phyloP scores from a whole-genome alignment of 2,329 filamentous ascomycete species.

The Volutella citrinella region DNA sequence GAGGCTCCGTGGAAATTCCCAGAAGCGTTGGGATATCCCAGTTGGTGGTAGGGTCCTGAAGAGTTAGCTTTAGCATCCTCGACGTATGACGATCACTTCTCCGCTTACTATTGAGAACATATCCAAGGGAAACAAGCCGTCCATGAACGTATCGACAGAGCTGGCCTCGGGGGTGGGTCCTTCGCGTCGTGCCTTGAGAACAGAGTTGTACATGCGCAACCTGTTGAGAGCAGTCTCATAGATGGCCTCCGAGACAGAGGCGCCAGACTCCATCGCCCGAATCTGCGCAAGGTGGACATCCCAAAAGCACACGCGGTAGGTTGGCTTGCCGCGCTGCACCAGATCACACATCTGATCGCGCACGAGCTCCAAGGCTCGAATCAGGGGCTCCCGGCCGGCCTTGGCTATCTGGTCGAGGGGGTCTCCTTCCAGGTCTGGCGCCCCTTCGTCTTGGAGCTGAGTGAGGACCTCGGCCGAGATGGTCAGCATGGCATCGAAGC shows the following conservation, averaged over 20 bases:
- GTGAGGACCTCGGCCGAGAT: conserved; percentile 21
- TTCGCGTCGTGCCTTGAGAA: too few relatives aligned
- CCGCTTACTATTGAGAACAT: conserved; percentile 19
- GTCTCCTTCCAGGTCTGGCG: conserved; percentile 15
- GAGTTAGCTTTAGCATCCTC: too few relatives aligned
- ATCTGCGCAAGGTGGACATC: conserved; percentile 22
- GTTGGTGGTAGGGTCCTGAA: too few relatives aligned
- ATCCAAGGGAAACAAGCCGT: conserved; percentile 15
- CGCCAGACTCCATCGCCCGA: conserved; percentile 19
- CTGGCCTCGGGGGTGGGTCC: too few relatives aligned
- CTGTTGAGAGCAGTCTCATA: conserved; percentile 19
- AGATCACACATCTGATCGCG: conserved; percentile 18
- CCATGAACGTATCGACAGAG: conserved; percentile 12
- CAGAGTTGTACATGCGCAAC: conserved; percentile 16
- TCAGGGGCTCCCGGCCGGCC: conserved; percentile 17
- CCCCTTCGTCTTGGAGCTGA: conserved; percentile 21
- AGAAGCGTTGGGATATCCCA: too few relatives aligned
- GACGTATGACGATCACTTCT: too few relatives aligned
- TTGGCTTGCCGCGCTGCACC: conserved; percentile 19
- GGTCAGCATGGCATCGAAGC: conserved; percentile 23
- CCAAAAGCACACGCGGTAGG: conserved; percentile 22
- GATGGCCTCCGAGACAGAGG: conserved; percentile 17
- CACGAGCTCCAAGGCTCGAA: conserved; percentile 16
- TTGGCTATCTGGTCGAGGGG: conserved; percentile 22
- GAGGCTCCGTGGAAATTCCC: too few relatives aligned